These are phyloP conservation scores for Populus alba DNA, from an alignment of 345 rosid genomes.

Conservation along the genomic window DNA sequence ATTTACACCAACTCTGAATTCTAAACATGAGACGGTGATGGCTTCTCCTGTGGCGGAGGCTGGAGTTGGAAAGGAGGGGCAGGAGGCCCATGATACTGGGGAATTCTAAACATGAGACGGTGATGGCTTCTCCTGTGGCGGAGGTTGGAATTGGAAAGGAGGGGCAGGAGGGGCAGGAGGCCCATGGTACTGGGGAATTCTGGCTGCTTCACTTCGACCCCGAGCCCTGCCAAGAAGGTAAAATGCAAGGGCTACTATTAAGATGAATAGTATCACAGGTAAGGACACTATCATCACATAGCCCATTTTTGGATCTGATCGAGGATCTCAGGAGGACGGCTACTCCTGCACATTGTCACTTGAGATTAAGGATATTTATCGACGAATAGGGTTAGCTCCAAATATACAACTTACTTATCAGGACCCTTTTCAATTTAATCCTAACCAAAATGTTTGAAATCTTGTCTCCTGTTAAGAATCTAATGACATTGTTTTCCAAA, in stretches of 20 bases:
- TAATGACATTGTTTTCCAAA: no score
- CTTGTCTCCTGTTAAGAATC: no score
- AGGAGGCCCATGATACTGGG: slow-evolving; percentile 23
- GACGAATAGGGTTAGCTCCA: no score
- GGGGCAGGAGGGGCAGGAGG: slow-evolving; percentile 25
- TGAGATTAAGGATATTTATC: no score
- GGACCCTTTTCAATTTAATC: no score
- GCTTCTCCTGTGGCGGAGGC: slow-evolving; percentile 11
- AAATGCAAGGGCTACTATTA: slow-evolving; percentile 33
- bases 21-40: slow-evolving; percentile 12
- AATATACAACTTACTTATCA: no score
- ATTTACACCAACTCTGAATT: neutral
- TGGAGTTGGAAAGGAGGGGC: slow-evolving; percentile 20
- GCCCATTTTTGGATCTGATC: slow-evolving; percentile 17
- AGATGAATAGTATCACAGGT: slow-evolving; percentile 25
- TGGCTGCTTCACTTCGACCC: slow-evolving; percentile 16
- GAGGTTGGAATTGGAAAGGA: slow-evolving; percentile 10
- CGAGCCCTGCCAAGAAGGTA: slow-evolving; percentile 34
- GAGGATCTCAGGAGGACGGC: neutral
- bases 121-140: slow-evolving; percentile 16
- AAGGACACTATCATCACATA: slow-evolving; percentile 24
- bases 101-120: slow-evolving; percentile 5
- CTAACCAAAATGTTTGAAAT: no score
- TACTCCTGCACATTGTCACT: no score
- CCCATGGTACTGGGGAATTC: slow-evolving; percentile 16